These are phyloP conservation scores for Paragyromitra xinjiangensis DNA, from an alignment of 495 filamentous ascomycete genomes.

Conservation along the genomic window DNA sequence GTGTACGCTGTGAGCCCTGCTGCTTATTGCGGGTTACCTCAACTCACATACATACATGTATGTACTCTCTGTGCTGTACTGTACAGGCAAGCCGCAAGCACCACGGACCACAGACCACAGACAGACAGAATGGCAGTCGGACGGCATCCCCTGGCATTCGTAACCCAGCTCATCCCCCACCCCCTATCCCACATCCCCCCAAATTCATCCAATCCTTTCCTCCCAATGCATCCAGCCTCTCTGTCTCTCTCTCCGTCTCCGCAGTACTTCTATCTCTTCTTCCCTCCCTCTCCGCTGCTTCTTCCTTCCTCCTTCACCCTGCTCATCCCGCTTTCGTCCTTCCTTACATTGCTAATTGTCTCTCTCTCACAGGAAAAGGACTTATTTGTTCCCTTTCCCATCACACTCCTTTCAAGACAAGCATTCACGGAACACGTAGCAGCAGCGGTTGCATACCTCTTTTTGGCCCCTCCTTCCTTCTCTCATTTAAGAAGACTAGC, in stretches of 20 bases:
- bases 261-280: constrained; percentile 49
- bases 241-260: neutral
- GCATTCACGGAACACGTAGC: constrained; percentile 32
- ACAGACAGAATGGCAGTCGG: neutral
- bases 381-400: constrained; percentile 41
- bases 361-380: constrained; percentile 42
- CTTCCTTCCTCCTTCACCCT: constrained; percentile 32
- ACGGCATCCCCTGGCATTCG: neutral
- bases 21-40: neutral
- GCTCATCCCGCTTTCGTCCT: constrained; percentile 31
- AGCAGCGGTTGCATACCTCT: constrained; percentile 20
- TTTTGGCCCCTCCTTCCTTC: neutral
- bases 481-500: constrained; percentile 19
- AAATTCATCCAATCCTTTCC: neutral
- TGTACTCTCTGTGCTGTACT: neutral
- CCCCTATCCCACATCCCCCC: neutral
- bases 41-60: neutral
- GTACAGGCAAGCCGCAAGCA: neutral
- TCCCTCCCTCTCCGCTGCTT: constrained; percentile 25
- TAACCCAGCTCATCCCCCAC: neutral
- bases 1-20: neutral
- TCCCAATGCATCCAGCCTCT: constrained; percentile 1
- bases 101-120: constrained; percentile 7
- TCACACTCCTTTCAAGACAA: constrained; percentile 52
- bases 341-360: constrained; percentile 46